These are phyloP conservation scores for Quercus lobata DNA, from an alignment of 331 rosid species.

Conservation along the genomic window DNA sequence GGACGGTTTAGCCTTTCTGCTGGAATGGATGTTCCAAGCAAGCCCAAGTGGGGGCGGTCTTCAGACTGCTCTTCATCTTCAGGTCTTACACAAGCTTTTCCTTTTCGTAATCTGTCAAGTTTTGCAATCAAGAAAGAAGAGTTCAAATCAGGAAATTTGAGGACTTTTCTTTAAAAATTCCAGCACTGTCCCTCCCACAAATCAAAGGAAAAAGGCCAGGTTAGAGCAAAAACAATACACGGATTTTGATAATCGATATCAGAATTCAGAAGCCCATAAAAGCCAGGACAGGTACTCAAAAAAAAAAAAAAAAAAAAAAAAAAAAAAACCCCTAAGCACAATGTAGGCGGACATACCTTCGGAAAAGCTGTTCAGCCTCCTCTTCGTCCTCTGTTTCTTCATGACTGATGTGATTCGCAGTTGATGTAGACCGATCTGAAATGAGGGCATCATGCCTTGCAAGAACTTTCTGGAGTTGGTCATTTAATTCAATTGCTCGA, in stretches of 20 bases:
- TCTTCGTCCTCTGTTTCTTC: constrained; percentile 82
- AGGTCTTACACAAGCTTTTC: constrained; percentile 87
- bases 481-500: constrained; percentile 76
- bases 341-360: constrained; percentile 47
- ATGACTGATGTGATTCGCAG: constrained; percentile 29
- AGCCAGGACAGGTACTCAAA: not conserved
- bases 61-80: constrained; percentile 63
- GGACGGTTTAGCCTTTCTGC: constrained; percentile 74
- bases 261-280: not conserved
- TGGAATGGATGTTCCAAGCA: constrained; percentile 46
- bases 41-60: constrained; percentile 44
- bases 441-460: constrained; percentile 74
- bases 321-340: not conserved
- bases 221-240: not conserved
- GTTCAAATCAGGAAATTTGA: not conserved
- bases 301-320: not conserved
- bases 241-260: not conserved
- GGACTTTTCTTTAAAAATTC: not conserved
- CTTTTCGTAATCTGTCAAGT: constrained; percentile 76
- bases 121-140: constrained; percentile 12
- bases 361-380: constrained; percentile 87
- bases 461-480: constrained; percentile 79
- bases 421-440: constrained; percentile 38
- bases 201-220: not conserved
- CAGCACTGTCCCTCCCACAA: not conserved